Evolutionary conservation across 2,329 filamentous ascomycete species (phyloP), one percentile per base, ranked within the genome.

Genomic region (Aspergillus costaricaensis): DNA sequence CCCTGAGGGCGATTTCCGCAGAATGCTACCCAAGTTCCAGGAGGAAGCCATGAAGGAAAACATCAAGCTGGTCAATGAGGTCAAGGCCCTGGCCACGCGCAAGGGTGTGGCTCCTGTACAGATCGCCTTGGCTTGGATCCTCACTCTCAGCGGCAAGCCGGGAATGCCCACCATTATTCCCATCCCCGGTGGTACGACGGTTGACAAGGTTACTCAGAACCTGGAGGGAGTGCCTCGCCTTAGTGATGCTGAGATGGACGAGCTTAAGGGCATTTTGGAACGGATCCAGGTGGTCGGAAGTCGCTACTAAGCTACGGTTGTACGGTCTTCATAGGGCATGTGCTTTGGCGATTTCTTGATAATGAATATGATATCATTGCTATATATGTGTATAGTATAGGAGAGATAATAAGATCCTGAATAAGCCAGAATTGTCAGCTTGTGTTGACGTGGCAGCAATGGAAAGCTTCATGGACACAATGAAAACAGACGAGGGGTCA

Each of bases 221-320:
- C 63, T 69, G 65, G 44, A 67, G 17, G 70, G 69, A 9, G 65
- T 72, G 4, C 67, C 72, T 47, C 57, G 63, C 38, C 63, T 79
- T 8, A 69, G 68, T 2, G 72, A 75, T 43, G 67, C 69, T 15
- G 76, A 79, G 55, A 65, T 85, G 72, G 79, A 79, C 48, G 81
- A 82, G 67, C 77, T 87, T 55, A 79, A 82, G 43, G 75, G 77
- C 17, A 79, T 87, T 59, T 62, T 85, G 62, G 80, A 81, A 63
- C 78, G 77, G 57, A 72, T 81, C 41, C 70, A 77, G 49, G 69
- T 81, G 30, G 64, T 70, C 25, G 74, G 74, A 19, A 49, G 55
- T 51, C 69, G 74, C 27, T 76, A 74, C 38, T 58, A 36, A 57
- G 32, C 32, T 36, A 41, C 49, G 48, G 27, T n/a, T 36, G 32